These are phyloP conservation scores for Helicostylum pulchrum DNA, from an alignment of 192 early-diverging fungal species.

Conservation along the genomic window DNA sequence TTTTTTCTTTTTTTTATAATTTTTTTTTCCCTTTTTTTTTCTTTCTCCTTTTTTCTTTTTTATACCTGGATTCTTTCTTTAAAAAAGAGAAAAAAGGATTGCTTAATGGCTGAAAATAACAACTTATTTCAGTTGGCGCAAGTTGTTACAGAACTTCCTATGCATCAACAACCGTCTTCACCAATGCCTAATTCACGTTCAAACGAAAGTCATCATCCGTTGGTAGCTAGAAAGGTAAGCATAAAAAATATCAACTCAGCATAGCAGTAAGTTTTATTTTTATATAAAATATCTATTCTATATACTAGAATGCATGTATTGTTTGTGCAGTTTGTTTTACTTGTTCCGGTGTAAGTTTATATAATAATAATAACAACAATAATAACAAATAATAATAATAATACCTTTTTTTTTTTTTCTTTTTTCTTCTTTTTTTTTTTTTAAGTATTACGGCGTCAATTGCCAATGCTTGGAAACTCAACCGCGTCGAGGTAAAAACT, in stretches of 20 bases:
- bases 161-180: constrained; percentile 4
- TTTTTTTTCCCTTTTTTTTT: constrained; percentile 9
- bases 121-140: constrained; percentile 14
- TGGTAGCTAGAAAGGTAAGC: constrained; percentile 3
- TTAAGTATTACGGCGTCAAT: constrained; percentile 30
- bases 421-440: background rate
- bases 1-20: background rate
- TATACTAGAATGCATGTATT: constrained; percentile 35
- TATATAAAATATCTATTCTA: background rate
- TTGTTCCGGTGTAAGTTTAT: constrained; percentile 20
- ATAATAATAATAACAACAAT: background rate
- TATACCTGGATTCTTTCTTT: constrained; percentile 8
- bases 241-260: background rate
- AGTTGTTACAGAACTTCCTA: constrained; percentile 7
- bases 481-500: constrained; percentile 40
- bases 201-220: constrained; percentile 4
- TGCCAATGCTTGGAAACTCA: constrained; percentile 36
- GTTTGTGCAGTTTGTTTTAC: constrained; percentile 38
- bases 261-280: background rate
- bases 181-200: constrained; percentile 9
- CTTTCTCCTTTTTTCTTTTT: background rate
- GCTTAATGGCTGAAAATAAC: constrained; percentile 11
- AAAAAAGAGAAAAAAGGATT: background rate
- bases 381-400: background rate
- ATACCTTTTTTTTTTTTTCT: too few species aligned